Conservation (phyloP, 352 stramenopile species). For the Phytophthora pinifolia region DNA sequence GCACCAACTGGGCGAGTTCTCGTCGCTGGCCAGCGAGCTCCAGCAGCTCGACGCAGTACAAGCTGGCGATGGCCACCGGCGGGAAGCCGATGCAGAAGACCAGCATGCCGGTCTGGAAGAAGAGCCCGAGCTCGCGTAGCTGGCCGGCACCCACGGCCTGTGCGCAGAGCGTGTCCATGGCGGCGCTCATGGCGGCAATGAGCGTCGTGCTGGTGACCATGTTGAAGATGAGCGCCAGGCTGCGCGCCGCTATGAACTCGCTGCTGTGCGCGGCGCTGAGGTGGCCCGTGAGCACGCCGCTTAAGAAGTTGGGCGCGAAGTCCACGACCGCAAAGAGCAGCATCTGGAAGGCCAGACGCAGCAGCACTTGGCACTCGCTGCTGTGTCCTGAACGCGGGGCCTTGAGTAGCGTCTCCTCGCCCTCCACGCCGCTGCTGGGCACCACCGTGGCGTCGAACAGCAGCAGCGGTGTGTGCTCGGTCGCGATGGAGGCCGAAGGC, state of each 20-base stretch:
- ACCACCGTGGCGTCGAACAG: slow-evolving; percentile 25
- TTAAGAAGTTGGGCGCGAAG: slow-evolving; percentile 65
- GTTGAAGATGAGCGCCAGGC: slow-evolving; percentile 75
- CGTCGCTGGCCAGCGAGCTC: slow-evolving; percentile 66
- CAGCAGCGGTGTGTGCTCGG: slow-evolving; percentile 28
- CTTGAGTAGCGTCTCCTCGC: slow-evolving; percentile 11
- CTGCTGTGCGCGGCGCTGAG: slow-evolving; percentile 58
- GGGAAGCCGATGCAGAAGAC: slow-evolving; percentile 69
- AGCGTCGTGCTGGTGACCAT: slow-evolving; percentile 85
- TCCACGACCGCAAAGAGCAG: slow-evolving; percentile 71
- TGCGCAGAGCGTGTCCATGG: slow-evolving; percentile 89
- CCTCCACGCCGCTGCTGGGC: slow-evolving; percentile 12
- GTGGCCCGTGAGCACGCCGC: slow-evolving; percentile 69
- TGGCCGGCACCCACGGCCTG: slow-evolving; percentile 86
- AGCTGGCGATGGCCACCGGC: slow-evolving; percentile 59
- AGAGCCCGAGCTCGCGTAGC: slow-evolving; percentile 83
- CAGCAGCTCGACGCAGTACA: slow-evolving; percentile 78
- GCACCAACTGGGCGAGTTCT: slow-evolving; percentile 68
- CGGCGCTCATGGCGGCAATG: slow-evolving; percentile 80
- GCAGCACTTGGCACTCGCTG: slow-evolving; percentile 23
- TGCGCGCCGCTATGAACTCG: slow-evolving; percentile 78
- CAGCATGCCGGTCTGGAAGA: slow-evolving; percentile 81
- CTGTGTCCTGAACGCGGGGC: slow-evolving; percentile 6
- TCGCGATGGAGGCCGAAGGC: slow-evolving; percentile 3
- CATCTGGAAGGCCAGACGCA: slow-evolving; percentile 36